A percentile compares a stretch with the other conserved stretches of the same genome.
phyloP scores from a whole-genome alignment of 1,284 basidiomycete genomes.

The Polyporus tsugae region DNA sequence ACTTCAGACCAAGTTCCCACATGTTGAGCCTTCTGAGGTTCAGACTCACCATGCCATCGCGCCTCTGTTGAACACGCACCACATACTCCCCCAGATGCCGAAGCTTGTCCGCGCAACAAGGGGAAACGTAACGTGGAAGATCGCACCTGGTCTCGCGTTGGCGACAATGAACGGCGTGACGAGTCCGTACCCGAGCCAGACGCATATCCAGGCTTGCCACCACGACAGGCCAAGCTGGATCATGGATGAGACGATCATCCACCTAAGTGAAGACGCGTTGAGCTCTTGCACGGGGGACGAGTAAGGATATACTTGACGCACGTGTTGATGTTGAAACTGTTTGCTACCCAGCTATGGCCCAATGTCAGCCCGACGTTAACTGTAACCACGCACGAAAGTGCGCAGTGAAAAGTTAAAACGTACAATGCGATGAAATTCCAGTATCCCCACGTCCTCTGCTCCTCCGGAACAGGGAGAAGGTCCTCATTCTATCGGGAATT shows the following conservation, averaged over 20 bases:
- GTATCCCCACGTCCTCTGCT: constrained; percentile 65
- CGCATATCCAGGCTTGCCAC: constrained; percentile 86
- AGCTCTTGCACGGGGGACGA: constrained; percentile 12
- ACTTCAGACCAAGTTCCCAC: not conserved
- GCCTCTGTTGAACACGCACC: constrained; percentile 85
- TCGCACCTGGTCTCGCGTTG: constrained; percentile 83
- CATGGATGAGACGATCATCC: constrained; percentile 85
- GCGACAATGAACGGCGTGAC: constrained; percentile 80
- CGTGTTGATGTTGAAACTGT: constrained; percentile 85
- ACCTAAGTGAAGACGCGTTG: constrained; percentile 49
- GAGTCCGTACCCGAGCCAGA: constrained; percentile 79
- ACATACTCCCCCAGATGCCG: constrained; percentile 83
- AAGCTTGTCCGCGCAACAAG: constrained; percentile 81
- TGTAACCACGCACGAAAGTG: not conserved
- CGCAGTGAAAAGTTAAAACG: constrained; percentile 34
- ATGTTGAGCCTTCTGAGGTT: constrained; percentile 16
- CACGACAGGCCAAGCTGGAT: constrained; percentile 78
- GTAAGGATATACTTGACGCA: constrained; percentile 48
- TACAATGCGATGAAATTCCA: constrained; percentile 75
- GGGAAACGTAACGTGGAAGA: constrained; percentile 84
- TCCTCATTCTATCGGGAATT: constrained; percentile 62
- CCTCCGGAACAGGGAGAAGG: constrained; percentile 63
- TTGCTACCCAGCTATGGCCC: constrained; percentile 73
- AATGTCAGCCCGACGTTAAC: no score
- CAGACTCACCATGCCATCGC: constrained; percentile 75